Conservation (phyloP, 495 filamentous ascomycete species). For the Penicillium diatomitis region DNA sequence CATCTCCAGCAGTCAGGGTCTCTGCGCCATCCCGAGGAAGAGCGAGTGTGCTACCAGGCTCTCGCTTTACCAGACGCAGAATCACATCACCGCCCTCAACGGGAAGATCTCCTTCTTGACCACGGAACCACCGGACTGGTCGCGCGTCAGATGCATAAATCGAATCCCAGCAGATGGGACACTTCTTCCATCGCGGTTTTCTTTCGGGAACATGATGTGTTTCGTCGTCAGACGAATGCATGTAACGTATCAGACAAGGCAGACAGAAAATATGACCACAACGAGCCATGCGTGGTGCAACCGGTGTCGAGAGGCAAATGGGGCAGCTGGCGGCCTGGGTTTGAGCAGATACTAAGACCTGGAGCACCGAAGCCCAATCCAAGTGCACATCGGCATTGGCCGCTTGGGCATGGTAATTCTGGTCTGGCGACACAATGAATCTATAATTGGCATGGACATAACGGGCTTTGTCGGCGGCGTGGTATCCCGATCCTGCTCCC, state of each 20-base stretch:
- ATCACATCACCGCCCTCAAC: slow-evolving; percentile 83
- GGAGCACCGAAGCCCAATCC: slow-evolving; percentile 83
- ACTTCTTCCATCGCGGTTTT: slow-evolving; percentile 82
- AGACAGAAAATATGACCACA: slow-evolving; percentile 97
- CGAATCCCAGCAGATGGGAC: slow-evolving; percentile 88
- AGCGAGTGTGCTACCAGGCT: slow-evolving; percentile 71
- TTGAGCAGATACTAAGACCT: slow-evolving; percentile 81
- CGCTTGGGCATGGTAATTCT: slow-evolving; percentile 70
- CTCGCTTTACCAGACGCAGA: slow-evolving; percentile 70
- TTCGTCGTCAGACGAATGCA: slow-evolving; percentile 72
- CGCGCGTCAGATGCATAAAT: slow-evolving; percentile 83
- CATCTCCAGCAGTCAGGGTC: slow-evolving; percentile 52
- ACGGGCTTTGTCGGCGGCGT: slow-evolving; percentile 83
- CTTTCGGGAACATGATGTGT: slow-evolving; percentile 53
- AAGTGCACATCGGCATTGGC: slow-evolving; percentile 83
- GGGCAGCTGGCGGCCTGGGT: slow-evolving; percentile 85
- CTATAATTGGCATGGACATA: slow-evolving; percentile 97
- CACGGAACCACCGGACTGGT: slow-evolving; percentile 83
- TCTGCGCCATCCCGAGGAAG: slow-evolving; percentile 79
- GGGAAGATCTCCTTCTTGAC: slow-evolving; percentile 73
- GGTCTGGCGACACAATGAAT: slow-evolving; percentile 81
- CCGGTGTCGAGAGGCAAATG: slow-evolving; percentile 83
- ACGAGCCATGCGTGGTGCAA: slow-evolving; percentile 93
- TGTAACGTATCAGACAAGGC: slow-evolving; percentile 88
- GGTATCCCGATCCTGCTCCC: slow-evolving; percentile 85